Evolutionary conservation across 805 yeast species (phyloP).

Genomic region (Henningerozyma blattae): DNA sequence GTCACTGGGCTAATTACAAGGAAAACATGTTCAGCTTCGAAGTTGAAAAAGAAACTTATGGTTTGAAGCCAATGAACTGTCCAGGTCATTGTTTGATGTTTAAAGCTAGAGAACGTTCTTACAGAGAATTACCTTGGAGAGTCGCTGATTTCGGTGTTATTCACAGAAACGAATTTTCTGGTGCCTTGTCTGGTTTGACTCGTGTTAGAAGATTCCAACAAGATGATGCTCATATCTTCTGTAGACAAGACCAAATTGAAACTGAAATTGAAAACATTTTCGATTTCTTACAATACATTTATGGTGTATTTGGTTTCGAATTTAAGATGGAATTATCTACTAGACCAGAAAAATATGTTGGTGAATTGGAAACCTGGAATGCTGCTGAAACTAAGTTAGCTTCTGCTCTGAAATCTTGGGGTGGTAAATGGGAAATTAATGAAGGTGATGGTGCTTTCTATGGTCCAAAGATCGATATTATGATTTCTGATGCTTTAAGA

Average conservation of each 20-base stretch:
- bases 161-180: constrained; percentile 91
- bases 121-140: constrained; percentile 77
- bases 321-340: constrained; percentile 96
- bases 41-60: constrained; percentile 90
- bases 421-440: constrained; percentile 87
- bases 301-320: constrained; percentile 88
- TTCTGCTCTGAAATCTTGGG: constrained; percentile 71
- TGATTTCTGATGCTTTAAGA: constrained; percentile 84
- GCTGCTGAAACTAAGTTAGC: constrained; percentile 78
- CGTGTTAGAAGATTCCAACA: constrained; percentile 93
- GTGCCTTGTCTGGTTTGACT: constrained; percentile 85
- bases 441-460: constrained; percentile 97
- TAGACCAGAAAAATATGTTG: constrained; percentile 93
- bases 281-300: constrained; percentile 73
- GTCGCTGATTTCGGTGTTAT: constrained; percentile 82
- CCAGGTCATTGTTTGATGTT: constrained; percentile 90
- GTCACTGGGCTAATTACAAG: constrained; percentile 96
- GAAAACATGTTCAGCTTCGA: constrained; percentile 97
- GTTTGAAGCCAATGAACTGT: constrained; percentile 93
- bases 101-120: constrained; percentile 62
- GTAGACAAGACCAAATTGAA: constrained; percentile 65
- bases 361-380: constrained; percentile 91
- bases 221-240: constrained; percentile 96
- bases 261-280: constrained; percentile 64
- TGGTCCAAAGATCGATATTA: constrained; percentile 93